Evolutionary conservation across 2,329 filamentous ascomycete genomes (phyloP).

Genomic region (Akanthomyces dipterigenus): DNA sequence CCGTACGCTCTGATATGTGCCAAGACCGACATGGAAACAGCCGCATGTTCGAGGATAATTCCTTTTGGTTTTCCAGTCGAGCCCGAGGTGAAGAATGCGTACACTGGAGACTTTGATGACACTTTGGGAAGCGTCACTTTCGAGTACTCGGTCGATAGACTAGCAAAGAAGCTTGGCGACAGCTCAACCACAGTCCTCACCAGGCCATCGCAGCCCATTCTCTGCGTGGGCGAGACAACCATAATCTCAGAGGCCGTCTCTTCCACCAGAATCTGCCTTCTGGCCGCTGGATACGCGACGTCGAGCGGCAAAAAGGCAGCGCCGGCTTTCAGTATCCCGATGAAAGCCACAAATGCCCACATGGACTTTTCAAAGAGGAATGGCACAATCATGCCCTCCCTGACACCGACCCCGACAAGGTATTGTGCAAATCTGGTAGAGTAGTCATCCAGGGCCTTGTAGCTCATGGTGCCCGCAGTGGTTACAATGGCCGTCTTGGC

Average conservation of each 20-base stretch:
- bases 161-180: background rate
- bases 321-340: conserved; percentile 20
- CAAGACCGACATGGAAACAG: conserved; percentile 13
- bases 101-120: conserved; percentile 2
- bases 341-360: conserved; percentile 18
- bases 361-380: conserved; percentile 21
- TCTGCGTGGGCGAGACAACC: conserved; percentile 15
- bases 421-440: conserved; percentile 13
- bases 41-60: conserved; percentile 29
- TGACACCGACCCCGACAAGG: conserved; percentile 18
- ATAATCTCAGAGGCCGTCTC: conserved; percentile 15
- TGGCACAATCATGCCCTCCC: conserved; percentile 18
- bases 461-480: conserved; percentile 37
- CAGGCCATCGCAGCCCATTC: conserved; percentile 11
- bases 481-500: conserved; percentile 30
- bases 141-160: background rate
- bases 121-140: background rate
- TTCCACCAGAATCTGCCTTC: conserved; percentile 14
- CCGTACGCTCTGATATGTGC: background rate
- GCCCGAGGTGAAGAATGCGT: conserved; percentile 47
- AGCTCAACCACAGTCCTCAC: background rate
- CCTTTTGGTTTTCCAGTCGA: conserved; percentile 46
- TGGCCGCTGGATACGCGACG: conserved; percentile 13
- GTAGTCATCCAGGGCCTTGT: conserved; percentile 25
- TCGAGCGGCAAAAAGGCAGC: conserved; percentile 23